Percentiles rank a stretch among this genome's conserved stretches.
These are phyloP conservation scores for Epichloe bromicola DNA, from an alignment of 2,329 filamentous ascomycete species.

Conservation along the genomic window DNA sequence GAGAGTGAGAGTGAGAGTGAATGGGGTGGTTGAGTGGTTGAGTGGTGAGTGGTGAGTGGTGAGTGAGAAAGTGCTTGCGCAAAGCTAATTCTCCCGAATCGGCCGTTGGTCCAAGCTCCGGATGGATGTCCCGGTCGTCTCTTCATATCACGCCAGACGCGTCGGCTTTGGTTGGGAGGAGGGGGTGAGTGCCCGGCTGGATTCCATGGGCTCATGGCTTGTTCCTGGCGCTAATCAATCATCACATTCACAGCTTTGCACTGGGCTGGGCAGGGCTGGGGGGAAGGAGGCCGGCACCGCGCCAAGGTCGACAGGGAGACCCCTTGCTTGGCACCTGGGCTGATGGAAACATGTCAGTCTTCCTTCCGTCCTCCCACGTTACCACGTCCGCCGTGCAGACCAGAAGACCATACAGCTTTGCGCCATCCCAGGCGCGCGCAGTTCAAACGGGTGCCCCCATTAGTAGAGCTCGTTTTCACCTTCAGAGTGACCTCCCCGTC, in stretches of 20 bases:
- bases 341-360: too few relatives aligned
- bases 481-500: not conserved
- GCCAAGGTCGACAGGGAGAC: too few relatives aligned
- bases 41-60: not conserved
- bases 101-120: not conserved
- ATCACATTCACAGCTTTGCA: too few relatives aligned
- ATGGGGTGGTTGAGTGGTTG: not conserved
- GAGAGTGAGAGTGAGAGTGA: not conserved
- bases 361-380: not conserved
- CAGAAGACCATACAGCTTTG: not conserved
- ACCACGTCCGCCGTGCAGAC: not conserved
- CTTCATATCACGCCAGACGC: too few relatives aligned
- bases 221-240: too few relatives aligned
- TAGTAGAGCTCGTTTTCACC: constrained; percentile 7
- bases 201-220: too few relatives aligned
- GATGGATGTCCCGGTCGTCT: too few relatives aligned
- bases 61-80: not conserved
- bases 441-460: not conserved
- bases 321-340: too few relatives aligned
- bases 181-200: too few relatives aligned
- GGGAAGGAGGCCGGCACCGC: too few relatives aligned
- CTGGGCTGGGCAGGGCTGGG: too few relatives aligned
- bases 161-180: too few relatives aligned
- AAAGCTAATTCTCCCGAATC: not conserved
- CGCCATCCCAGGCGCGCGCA: not conserved